A percentile compares a stretch with the other conserved stretches of the same genome.
Conservation (phyloP, 495 filamentous ascomycete species). For the Lichina pygmaea region DNA sequence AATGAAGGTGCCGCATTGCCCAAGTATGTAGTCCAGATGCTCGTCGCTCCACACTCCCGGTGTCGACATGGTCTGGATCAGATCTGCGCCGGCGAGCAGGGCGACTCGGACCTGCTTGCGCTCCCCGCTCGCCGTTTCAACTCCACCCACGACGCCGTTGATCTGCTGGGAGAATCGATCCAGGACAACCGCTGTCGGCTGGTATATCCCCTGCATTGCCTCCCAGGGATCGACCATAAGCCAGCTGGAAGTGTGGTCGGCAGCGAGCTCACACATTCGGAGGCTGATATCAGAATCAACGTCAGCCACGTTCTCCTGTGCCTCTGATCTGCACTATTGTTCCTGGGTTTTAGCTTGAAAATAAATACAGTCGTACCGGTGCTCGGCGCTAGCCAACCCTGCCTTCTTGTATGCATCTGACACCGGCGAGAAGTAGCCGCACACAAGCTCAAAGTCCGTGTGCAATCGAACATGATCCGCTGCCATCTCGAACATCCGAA, state of each 20-base stretch:
- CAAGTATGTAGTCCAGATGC: conserved; percentile 73
- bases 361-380: conserved; percentile 22
- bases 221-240: conserved; percentile 75
- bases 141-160: conserved; percentile 48
- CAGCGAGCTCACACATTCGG: conserved; percentile 53
- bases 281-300: conserved; percentile 10
- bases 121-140: conserved; percentile 34
- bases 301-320: not conserved
- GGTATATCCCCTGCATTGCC: conserved; percentile 47
- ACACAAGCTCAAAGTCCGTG: conserved; percentile 64
- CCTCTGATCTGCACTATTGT: not conserved
- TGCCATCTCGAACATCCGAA: conserved; percentile 89
- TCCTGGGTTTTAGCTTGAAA: not conserved
- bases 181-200: conserved; percentile 66
- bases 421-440: conserved; percentile 56
- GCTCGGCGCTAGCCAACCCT: conserved; percentile 47
- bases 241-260: conserved; percentile 46
- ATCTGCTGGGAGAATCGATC: conserved; percentile 80
- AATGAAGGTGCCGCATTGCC: conserved; percentile 65
- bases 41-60: conserved; percentile 52
- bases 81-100: conserved; percentile 55
- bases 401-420: conserved; percentile 80
- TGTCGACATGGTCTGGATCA: conserved; percentile 66
- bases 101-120: conserved; percentile 32
- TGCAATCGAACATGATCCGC: conserved; percentile 55